Evolutionary conservation across 129 eudicot species (phyloP), one percentile per base, ranked within the genome.

Genomic region (Pulicaria dysenterica): DNA sequence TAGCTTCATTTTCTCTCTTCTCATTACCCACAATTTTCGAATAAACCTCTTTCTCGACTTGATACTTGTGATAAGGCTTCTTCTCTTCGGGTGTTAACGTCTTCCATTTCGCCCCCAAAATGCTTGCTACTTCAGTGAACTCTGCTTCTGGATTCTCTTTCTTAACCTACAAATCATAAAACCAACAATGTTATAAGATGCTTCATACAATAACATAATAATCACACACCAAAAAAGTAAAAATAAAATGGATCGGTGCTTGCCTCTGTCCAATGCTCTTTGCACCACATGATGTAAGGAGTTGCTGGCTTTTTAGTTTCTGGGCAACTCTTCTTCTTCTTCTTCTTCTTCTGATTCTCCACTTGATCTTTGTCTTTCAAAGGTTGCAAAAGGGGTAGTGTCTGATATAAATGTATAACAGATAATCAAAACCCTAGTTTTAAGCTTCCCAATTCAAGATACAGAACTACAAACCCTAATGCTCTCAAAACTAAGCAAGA

Each of bases 231-330:
- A 9, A 46, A 15, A 13, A 2, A 12, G 7, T 8, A 41, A 10
- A 9, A 31, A 38, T 37, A 19, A 12, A 71, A 59, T 58, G n/a
- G 69, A 4, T 77, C 61, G 34, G 9, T 69, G 41, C 19, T 51
- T 87, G 77, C 98, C 96, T 87, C 96, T 71, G 80, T 81, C 96
- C 96, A 90, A 49, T 90, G 89, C 37, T 87, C 98, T 76, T 94
- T 90, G 78, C 87, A 79, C 98, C 98, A 94, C 71, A 87, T 82
- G 46, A 80, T 87, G 78, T 90, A 94, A 5, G 98, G 87, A 40
- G 96, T 76, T 49, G 95, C 84, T 16, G 98, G 98, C 80, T 83
- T 85, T 67, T 94, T 93, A 67, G 53, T 80, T 17, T 84, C 82
- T 11, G 54, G 61, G 39, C 79, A 60, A 10, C 78, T 73, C 42